These are phyloP conservation scores for Phialocephala subalpina DNA, from an alignment of 2,329 filamentous ascomycete species.

Conservation along the genomic window DNA sequence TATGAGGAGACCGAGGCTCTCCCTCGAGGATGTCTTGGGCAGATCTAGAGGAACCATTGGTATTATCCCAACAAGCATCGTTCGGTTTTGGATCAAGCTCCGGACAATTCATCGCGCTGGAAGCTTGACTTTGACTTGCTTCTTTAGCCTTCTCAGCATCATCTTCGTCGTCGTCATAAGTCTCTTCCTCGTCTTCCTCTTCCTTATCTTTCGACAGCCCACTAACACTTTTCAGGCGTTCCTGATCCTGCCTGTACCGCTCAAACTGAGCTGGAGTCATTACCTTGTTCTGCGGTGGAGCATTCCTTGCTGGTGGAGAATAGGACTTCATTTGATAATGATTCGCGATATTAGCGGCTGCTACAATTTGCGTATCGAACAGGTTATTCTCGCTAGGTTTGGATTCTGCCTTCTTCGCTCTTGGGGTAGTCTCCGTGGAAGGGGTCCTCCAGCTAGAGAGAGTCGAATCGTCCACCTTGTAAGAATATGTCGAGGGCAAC, in stretches of 20 bases:
- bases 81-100: too few species aligned
- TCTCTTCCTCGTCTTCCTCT: constrained; percentile 68
- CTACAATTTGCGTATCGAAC: constrained; percentile 41
- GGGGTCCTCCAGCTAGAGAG: constrained; percentile 33
- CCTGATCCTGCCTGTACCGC: constrained; percentile 78
- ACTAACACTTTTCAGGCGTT: constrained; percentile 60
- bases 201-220: constrained; percentile 59
- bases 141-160: constrained; percentile 79
- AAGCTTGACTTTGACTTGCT: too few species aligned
- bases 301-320: constrained; percentile 23
- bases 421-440: constrained; percentile 36
- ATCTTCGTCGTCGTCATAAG: constrained; percentile 80
- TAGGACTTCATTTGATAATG: constrained; percentile 37
- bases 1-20: background rate
- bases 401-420: constrained; percentile 32
- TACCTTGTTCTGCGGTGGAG: constrained; percentile 71
- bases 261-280: constrained; percentile 94
- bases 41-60: too few species aligned
- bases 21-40: too few species aligned
- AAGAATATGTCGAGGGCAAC: constrained; percentile 31
- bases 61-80: too few species aligned
- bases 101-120: too few species aligned
- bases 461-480: constrained; percentile 31
- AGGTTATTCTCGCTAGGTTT: constrained; percentile 39
- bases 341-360: constrained; percentile 40